Base-by-base conservation (phyloP, 352 stramenopile species). In the Pythium phragmiticola region DNA sequence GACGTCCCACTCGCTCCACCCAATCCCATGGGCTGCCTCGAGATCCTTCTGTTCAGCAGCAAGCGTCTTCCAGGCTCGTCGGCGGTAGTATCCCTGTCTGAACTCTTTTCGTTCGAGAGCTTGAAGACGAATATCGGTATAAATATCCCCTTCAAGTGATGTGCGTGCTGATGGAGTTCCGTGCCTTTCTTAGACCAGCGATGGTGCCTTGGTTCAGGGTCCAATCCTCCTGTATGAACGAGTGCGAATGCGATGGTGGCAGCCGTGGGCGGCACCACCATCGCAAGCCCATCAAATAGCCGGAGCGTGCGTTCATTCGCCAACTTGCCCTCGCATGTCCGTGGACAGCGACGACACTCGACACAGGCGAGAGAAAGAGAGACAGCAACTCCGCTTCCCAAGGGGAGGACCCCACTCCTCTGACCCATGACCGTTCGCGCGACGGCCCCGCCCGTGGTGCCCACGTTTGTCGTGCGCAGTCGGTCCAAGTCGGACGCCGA, bases 401-500 rank as follows among this genome's bases (percentile, higher is more conserved):
- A 13, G 34, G 34, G 34, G 34, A 13, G 11, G 34, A 39, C 34
- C 34, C 7, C 34, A 28, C 28, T 42, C 5, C 8, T 42, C n/a
- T 16, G 7, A 45, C 6, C n/a, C 50, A 67, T 67, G 60, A 61
- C 60, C 7, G 60, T 57, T 12, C 37, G 23, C 13, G 60, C 49
- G 8, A 37, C 52, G 34, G 61, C 59, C 7, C 41, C 55, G 17
- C 34, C 46, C 23, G 57, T 57, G 36, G 48, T 54, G 36, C 47
- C 47, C 45, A 65, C 57, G 47, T 49, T 58, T 21, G 57, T 54
- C n/a, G 41, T 60, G 53, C 49, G 12, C 55, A 46, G 9, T n/a
- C 39, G 5, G 39, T 11, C 39, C 7, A 61, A 33, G 42, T 55
- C 66, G 48, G 66, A 69, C 48, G 51, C 66, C 0, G 66, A 43